Evolutionary conservation across 176 grass and related monocot genomes (phyloP), one percentile per base, ranked within the genome.

Genomic region (Dactylis glomerata): DNA sequence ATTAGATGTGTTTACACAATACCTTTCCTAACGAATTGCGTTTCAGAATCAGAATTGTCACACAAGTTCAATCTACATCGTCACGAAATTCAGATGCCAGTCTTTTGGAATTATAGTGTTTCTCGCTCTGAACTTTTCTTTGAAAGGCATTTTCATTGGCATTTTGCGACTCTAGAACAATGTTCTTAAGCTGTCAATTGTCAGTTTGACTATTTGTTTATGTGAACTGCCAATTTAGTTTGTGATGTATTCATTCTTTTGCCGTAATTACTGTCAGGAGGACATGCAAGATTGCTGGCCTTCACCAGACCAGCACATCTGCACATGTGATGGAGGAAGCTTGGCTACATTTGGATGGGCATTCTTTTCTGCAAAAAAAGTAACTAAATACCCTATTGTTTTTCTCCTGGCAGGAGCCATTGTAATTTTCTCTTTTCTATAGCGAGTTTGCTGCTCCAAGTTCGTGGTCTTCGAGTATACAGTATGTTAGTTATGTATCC

Each of bases 391-490:
- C 41, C 9, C 10, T 9, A 42, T 42, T n/a, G n/a, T 42, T 42
- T 42, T 42, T 42, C 1, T n/a, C 41, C 41, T 42, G 41, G 41
- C 9, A 10, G 41, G 41, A 11, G 41, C 41, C 41, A 42, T 9
- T 42, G 41, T 42, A 42, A 10, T 8, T 24, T 15, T 50, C n/a
- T 47, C 65, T 75, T 82, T 58, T 8, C n/a, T n/a, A n/a, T n/a
- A n/a, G n/a, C n/a, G 41, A 90, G 42, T 34, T 41, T 65, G 16
- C 73, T 54, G 45, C 65, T 86, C 73, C 44, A 17, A 17, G 8
- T 55, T 69, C 30, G n/a, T 33, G 36, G 75, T 56, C 11, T 59
- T 5, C 19, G 69, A 54, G 22, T 81, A 27, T 27, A 38, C 62
- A 19, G 13, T 24, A 42, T 50, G 24, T 31, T n/a, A 45, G 11